A percentile compares a stretch with the other conserved stretches of the same genome.
These are phyloP conservation scores for Andrographis paniculata DNA, from an alignment of 305 asterid species.

Conservation along the genomic window DNA sequence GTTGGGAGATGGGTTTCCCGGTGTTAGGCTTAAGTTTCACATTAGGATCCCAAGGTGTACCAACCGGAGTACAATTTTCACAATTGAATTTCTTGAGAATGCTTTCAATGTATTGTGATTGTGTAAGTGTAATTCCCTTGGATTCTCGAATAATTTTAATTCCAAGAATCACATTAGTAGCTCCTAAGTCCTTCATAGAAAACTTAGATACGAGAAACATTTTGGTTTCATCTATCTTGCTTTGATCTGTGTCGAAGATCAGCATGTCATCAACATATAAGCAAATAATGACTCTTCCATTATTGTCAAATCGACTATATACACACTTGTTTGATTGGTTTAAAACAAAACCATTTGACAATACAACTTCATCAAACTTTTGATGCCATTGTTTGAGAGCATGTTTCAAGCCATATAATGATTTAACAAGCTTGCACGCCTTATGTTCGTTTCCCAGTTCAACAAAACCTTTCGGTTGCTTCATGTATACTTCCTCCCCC, in stretches of 20 bases:
- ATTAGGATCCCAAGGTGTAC: too few relatives aligned
- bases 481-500: conserved; percentile 4
- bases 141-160: too few relatives aligned
- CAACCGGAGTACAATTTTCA: too few relatives aligned
- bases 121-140: too few relatives aligned
- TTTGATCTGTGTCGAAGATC: background rate
- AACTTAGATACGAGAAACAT: background rate
- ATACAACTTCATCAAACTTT: conserved; percentile 6
- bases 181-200: too few relatives aligned
- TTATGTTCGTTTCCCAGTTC: background rate
- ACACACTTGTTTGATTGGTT: background rate
- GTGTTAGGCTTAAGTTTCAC: too few relatives aligned
- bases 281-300: background rate
- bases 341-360: conserved; percentile 3
- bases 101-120: too few relatives aligned
- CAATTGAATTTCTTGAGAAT: too few relatives aligned
- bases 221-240: background rate
- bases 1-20: too few relatives aligned
- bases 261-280: conserved; percentile 1
- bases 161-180: too few relatives aligned
- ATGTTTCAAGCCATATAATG: background rate
- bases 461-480: conserved; percentile 3
- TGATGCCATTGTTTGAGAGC: background rate
- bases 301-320: background rate
- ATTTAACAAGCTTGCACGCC: background rate